Evolutionary conservation across 2,329 filamentous ascomycete genomes (phyloP).

Genomic region (Daldinia sp.): DNA sequence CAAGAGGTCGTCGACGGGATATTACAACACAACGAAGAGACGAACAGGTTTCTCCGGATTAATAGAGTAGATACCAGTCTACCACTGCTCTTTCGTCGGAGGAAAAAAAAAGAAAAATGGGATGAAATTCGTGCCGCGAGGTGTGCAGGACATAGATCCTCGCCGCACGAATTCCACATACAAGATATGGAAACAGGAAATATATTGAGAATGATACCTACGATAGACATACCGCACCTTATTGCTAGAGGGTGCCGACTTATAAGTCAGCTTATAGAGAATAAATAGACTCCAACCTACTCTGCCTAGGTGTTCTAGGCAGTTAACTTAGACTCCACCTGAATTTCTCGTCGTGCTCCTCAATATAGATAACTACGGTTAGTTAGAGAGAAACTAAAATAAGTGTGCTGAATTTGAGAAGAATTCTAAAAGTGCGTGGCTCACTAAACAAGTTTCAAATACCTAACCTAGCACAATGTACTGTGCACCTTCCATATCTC

Average conservation of each 20-base stretch:
- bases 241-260: neutral
- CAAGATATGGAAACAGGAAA: neutral
- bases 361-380: too few relatives aligned
- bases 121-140: neutral
- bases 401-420: too few relatives aligned
- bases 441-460: too few relatives aligned
- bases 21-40: neutral
- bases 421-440: too few relatives aligned
- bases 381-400: too few relatives aligned
- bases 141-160: constrained; percentile 10
- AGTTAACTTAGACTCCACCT: neutral
- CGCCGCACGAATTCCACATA: neutral
- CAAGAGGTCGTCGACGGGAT: neutral
- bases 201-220: neutral
- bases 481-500: too few relatives aligned
- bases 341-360: neutral
- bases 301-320: neutral
- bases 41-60: neutral
- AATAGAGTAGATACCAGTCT: neutral
- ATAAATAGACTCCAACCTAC: neutral
- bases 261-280: neutral
- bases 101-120: neutral
- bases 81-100: neutral
- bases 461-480: too few relatives aligned
- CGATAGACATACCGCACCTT: neutral